These are phyloP conservation scores for Lactarius tabidus DNA, from an alignment of 768 basidiomycete species.

Conservation along the genomic window DNA sequence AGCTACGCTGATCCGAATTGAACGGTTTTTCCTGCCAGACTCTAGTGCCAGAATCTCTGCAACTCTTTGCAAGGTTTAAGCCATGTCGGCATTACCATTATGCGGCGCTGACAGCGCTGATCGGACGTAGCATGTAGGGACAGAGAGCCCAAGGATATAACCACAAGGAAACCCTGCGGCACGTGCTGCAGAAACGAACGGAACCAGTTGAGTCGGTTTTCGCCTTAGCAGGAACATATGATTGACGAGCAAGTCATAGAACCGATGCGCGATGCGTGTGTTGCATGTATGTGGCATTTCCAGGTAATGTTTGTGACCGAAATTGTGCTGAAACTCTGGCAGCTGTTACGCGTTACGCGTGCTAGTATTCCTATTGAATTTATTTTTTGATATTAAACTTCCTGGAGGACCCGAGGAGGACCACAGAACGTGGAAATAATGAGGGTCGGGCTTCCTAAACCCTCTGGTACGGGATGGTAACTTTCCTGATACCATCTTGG, in stretches of 20 bases:
- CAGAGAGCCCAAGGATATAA: background rate
- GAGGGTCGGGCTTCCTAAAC: too few species aligned
- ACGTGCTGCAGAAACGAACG: background rate
- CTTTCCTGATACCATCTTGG: too few species aligned
- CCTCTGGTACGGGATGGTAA: too few species aligned
- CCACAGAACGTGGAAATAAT: too few species aligned
- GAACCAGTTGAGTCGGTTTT: background rate
- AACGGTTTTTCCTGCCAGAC: background rate
- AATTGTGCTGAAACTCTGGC: background rate
- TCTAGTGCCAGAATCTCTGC: background rate
- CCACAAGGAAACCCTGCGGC: background rate
- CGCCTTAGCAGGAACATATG: background rate
- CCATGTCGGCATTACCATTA: background rate
- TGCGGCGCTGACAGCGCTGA: background rate
- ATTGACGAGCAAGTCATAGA: background rate
- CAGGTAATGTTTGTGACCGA: background rate
- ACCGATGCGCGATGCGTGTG: background rate
- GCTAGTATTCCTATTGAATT: background rate
- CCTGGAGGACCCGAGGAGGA: too few species aligned
- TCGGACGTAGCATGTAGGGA: background rate
- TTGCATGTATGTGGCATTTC: background rate
- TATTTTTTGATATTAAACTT: background rate
- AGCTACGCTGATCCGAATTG: background rate
- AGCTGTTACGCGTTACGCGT: background rate
- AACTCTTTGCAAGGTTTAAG: background rate